Evolutionary conservation across 2,329 filamentous ascomycete species (phyloP).

Genomic region (Xylariaceae sp.): DNA sequence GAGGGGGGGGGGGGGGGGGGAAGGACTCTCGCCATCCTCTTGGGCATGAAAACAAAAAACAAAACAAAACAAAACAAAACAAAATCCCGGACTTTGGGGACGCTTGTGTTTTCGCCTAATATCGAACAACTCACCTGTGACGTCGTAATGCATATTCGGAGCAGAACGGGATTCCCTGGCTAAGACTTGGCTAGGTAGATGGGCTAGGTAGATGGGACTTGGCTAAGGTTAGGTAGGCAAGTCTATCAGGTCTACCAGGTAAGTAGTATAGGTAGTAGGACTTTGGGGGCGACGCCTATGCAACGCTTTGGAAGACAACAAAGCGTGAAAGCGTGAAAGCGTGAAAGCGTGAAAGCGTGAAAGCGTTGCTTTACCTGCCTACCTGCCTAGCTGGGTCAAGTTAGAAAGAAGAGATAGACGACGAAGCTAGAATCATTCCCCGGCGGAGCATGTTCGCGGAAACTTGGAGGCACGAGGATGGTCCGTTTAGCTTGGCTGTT

Average conservation of each 20-base stretch:
- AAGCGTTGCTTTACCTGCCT: background rate
- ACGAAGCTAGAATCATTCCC: background rate
- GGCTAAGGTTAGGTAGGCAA: too few relatives aligned
- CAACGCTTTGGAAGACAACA: background rate
- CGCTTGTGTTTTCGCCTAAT: constrained; percentile 13
- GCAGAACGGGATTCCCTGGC: background rate
- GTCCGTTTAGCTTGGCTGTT: background rate
- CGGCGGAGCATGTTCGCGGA: background rate
- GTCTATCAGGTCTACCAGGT: too few relatives aligned
- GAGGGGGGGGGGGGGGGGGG: too few relatives aligned
- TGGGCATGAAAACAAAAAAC: constrained; percentile 12
- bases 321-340: background rate
- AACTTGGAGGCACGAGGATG: constrained; percentile 2
- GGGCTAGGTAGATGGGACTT: too few relatives aligned
- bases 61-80: background rate
- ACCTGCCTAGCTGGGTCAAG: background rate
- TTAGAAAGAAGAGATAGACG: background rate
- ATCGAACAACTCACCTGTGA: constrained; percentile 15
- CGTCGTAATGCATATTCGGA: constrained; percentile 13
- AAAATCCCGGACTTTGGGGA: background rate
- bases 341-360: background rate
- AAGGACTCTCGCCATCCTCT: constrained; percentile 4
- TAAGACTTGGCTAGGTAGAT: too few relatives aligned
- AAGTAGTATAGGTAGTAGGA: too few relatives aligned
- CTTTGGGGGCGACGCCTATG: background rate